phyloP scores from a whole-genome alignment of 495 filamentous ascomycete genomes.

The Lophium mytilinum region DNA sequence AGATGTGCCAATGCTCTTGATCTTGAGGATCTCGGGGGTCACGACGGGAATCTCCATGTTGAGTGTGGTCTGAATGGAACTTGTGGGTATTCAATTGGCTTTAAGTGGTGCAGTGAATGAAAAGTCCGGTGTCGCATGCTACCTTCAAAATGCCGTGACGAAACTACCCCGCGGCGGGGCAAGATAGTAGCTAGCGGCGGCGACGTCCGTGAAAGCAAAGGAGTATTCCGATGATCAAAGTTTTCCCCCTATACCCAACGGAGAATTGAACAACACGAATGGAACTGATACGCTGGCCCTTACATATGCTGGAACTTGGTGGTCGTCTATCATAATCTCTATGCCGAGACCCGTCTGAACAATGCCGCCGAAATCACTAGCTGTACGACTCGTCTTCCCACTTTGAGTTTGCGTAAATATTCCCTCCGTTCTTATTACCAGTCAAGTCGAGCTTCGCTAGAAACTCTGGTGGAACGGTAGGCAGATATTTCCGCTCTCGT shows the following conservation, averaged over 20 bases:
- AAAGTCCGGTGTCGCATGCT: background rate
- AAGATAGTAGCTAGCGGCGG: too few relatives aligned
- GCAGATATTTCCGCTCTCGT: conserved; percentile 90
- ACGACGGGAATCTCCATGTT: conserved; percentile 29
- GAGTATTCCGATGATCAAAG: background rate
- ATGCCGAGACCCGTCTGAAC: background rate
- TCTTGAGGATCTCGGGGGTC: conserved; percentile 19
- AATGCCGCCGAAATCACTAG: background rate
- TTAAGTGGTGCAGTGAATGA: background rate
- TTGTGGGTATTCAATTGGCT: background rate
- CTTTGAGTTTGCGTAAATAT: conserved; percentile 12
- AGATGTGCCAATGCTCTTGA: conserved; percentile 17
- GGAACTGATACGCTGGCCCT: background rate
- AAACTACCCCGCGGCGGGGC: too few relatives aligned
- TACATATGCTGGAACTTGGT: background rate
- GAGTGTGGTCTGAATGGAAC: background rate
- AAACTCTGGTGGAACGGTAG: conserved; percentile 89
- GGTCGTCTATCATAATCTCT: background rate
- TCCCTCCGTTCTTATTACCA: conserved; percentile 28
- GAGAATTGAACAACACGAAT: background rate
- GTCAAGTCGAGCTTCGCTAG: conserved; percentile 74
- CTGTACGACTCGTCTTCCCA: conserved; percentile 19
- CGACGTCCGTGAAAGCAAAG: background rate
- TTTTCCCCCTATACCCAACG: background rate
- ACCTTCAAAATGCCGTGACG: background rate